Base-by-base conservation (phyloP, 1,284 basidiomycete species). In the Cutaneotrichosporon sp. region DNA sequence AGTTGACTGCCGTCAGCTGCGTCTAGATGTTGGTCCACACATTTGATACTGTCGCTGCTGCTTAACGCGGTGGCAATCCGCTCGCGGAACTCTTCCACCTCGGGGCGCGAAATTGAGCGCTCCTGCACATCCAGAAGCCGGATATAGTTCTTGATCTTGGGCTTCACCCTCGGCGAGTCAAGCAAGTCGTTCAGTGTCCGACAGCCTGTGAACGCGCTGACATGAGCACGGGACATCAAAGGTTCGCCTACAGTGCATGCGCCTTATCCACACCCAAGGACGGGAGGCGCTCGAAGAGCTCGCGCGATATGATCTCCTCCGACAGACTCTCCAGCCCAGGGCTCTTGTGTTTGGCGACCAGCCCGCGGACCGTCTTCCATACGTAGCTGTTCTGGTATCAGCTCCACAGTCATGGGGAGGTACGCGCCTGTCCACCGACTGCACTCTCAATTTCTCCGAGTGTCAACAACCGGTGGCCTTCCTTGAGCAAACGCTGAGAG, bases 61-160 rank as follows among this genome's bases (percentile, higher is more conserved):
- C 14, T 9, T 7, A 50, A 18, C 27, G 47, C 47, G 5, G 13
- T 6, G 14, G 25, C 14, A 14, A 50, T n/a, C 47, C 18, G 25
- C 18, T 50, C 47, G 47, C 47, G 25, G 10, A 27, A 50, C 47
- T 50, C 47, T 1, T 50, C 47, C 25, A 50, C 25, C 47, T 50
- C 47, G 7, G 25, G 16, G 4, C 47, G 47, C 8, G 47, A 27
- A 29, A 50, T 50, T 9, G 24, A 13, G 25, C 47, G 47, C 5
- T 50, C 47, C 14, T 27, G 47, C 47, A 50, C 47, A 16, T 50
- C 13, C 25, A 50, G 18, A 4, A 50, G 27, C 27, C 16, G 13
- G 47, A 50, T 27, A 18, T 16, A 50, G 47, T 50, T 50, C 47
- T 50, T 27, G 47, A 11, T 10, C 13, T 27, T 29, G 18, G 9